A percentile compares a stretch with the other conserved stretches of the same genome.
Conservation (phyloP, 176 grass and related monocot species). For the Sorghum bicolor region Sorghum_bicolor_NCBIv3 NC_012871.2:77323001-77323500, state of each 20-base stretch:
- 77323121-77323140: conserved; percentile 21
- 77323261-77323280: conserved; percentile 93
- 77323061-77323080: conserved; percentile 56
- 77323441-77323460: conserved; percentile 65
- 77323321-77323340: not conserved
- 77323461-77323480: conserved; percentile 52
- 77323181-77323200: not conserved
- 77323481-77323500: conserved; percentile 43
- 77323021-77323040: not conserved
- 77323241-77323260: conserved; percentile 87
- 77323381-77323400: not conserved
- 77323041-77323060: not conserved
- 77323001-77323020: too few relatives aligned
- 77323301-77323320: not conserved
- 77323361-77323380: not conserved
- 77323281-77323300: conserved; percentile 82
- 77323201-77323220: not conserved
- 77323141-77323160: not conserved
- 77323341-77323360: not conserved
- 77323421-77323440: not conserved
- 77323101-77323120: conserved; percentile 92
- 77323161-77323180: not conserved
- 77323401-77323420: not conserved
- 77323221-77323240: conserved; percentile 30
- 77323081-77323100: conserved; percentile 75